These are phyloP conservation scores for Collybia mongolica DNA, from an alignment of 768 basidiomycete species.

Conservation along the genomic window DNA sequence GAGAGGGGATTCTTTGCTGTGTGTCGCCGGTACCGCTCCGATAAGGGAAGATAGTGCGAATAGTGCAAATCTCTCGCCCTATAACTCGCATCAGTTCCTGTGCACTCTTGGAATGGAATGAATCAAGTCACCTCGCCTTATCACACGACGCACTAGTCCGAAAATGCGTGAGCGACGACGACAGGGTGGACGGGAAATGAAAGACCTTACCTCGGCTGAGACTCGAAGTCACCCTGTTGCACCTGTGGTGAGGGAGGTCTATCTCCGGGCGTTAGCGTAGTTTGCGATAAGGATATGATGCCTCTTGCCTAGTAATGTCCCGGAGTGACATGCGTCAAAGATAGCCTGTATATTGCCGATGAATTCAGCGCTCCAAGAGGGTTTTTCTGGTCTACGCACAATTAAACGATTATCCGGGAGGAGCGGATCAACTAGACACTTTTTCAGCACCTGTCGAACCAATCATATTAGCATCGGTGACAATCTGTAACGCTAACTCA, in stretches of 20 bases:
- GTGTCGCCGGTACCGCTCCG: too few relatives aligned
- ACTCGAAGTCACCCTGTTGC: neutral
- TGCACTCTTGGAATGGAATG: too few relatives aligned
- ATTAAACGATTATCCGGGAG: neutral
- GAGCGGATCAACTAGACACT: neutral
- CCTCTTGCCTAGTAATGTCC: neutral
- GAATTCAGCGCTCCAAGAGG: neutral
- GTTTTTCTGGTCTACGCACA: neutral
- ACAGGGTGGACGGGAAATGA: neutral
- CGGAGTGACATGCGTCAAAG: conserved; percentile 1
- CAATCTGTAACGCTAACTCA: neutral
- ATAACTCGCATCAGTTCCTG: too few relatives aligned
- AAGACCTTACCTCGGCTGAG: neutral
- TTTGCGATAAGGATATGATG: neutral
- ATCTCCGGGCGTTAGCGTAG: too few relatives aligned
- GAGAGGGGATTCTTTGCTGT: too few relatives aligned
- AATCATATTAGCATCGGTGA: neutral
- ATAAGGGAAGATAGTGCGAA: too few relatives aligned
- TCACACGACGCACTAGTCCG: too few relatives aligned
- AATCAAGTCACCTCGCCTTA: too few relatives aligned
- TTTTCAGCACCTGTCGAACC: neutral
- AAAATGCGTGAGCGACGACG: too few relatives aligned
- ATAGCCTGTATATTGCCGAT: neutral
- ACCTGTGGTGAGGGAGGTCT: conserved; percentile 4
- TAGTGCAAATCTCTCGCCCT: too few relatives aligned